These are phyloP conservation scores for Tetrapisispora arboricola DNA, from an alignment of 805 yeast species.

Conservation along the genomic window DNA sequence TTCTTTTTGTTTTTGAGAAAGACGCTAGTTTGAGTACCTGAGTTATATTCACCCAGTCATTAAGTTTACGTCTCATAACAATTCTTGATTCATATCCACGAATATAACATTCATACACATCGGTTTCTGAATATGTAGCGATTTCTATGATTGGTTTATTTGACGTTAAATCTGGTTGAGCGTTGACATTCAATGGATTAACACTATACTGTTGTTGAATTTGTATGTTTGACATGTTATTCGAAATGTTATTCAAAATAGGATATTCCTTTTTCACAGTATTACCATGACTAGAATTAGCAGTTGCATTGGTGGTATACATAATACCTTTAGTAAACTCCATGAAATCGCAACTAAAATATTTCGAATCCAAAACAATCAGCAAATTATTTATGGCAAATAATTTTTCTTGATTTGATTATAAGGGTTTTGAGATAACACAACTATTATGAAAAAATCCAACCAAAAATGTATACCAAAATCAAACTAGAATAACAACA, in stretches of 20 bases:
- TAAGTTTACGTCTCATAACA: conserved; percentile 75
- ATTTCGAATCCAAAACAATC: too few species aligned
- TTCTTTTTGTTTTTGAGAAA: conserved; percentile 69
- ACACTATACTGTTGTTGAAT: not conserved
- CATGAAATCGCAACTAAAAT: not conserved
- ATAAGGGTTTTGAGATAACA: too few species aligned
- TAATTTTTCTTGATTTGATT: too few species aligned
- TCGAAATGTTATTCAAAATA: not conserved
- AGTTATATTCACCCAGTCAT: conserved; percentile 90
- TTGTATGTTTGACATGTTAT: not conserved
- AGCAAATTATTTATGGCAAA: too few species aligned
- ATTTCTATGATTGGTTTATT: conserved; percentile 26
- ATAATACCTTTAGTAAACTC: not conserved
- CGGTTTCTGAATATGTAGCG: conserved; percentile 42
- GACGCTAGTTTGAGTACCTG: conserved; percentile 72
- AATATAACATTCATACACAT: conserved; percentile 53
- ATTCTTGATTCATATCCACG: conserved; percentile 34
- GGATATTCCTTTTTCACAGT: not conserved
- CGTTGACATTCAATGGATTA: not conserved
- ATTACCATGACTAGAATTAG: not conserved
- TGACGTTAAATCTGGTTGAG: not conserved
- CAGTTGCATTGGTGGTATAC: not conserved
- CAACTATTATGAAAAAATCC: too few species aligned
- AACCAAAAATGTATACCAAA: too few species aligned
- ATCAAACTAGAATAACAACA: too few species aligned